Evolutionary conservation across 345 rosid species (phyloP).

Genomic region (Passiflora organensis): DNA sequence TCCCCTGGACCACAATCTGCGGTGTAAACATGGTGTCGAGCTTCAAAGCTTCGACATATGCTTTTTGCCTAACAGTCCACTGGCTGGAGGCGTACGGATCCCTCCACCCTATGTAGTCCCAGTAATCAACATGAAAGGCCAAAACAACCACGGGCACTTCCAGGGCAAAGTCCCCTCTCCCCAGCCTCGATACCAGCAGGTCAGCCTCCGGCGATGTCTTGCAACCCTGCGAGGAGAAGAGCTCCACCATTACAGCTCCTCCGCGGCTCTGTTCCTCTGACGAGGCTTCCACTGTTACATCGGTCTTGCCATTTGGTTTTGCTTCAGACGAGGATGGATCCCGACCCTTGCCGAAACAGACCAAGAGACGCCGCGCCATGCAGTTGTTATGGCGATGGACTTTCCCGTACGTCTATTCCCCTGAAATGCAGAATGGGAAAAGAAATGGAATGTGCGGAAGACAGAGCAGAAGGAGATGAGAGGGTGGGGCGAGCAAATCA

Average conservation of each 20-base stretch:
- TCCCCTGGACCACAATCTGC: slow-evolving; percentile 68
- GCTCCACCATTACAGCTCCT: slow-evolving; percentile 68
- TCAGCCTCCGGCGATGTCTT: slow-evolving; percentile 73
- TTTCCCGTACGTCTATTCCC: neutral
- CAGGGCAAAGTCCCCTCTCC: slow-evolving; percentile 75
- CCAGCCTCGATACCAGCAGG: slow-evolving; percentile 72
- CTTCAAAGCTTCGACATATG: slow-evolving; percentile 73
- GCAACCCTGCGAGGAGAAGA: slow-evolving; percentile 92
- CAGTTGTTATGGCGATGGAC: neutral
- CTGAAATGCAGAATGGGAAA: slow-evolving; percentile 13
- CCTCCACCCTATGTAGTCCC: slow-evolving; percentile 96
- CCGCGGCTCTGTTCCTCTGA: slow-evolving; percentile 42
- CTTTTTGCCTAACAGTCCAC: slow-evolving; percentile 86
- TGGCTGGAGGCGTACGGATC: slow-evolving; percentile 80
- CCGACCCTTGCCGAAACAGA: slow-evolving; percentile 47
- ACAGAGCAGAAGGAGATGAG: slow-evolving; percentile 47
- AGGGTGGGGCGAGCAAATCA: slow-evolving; percentile 10
- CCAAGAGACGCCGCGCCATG: slow-evolving; percentile 72
- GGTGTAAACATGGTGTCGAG: slow-evolving; percentile 92
- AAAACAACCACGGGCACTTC: slow-evolving; percentile 56
- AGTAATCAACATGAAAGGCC: slow-evolving; percentile 78
- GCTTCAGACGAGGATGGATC: neutral
- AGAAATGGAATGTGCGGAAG: neutral
- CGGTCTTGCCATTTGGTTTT: neutral
- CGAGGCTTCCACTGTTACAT: slow-evolving; percentile 21